A percentile compares a stretch with the other conserved stretches of the same genome.
These are phyloP conservation scores for Magnusiomyces ingens DNA, from an alignment of 1,139 yeast genomes.

Conservation along the genomic window DNA sequence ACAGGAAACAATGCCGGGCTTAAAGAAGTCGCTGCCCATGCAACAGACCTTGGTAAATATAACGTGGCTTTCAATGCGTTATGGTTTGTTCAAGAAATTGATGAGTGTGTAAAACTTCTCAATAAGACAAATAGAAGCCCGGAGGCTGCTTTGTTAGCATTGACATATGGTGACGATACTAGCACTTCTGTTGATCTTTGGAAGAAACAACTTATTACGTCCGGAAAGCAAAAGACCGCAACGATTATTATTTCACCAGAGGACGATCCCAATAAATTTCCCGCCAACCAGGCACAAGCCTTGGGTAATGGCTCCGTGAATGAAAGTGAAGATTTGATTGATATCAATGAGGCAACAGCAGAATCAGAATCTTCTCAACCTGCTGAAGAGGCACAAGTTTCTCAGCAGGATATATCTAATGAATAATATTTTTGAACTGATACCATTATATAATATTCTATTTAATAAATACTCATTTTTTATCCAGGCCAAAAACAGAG, in stretches of 20 bases:
- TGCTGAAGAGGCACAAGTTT: slow-evolving; percentile 21
- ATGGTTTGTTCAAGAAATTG: slow-evolving; percentile 76
- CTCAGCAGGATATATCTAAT: slow-evolving; percentile 5
- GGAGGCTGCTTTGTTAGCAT: slow-evolving; percentile 79
- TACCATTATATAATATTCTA: neutral
- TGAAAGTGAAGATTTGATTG: slow-evolving; percentile 24
- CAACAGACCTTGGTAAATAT: slow-evolving; percentile 66
- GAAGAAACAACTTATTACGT: slow-evolving; percentile 50
- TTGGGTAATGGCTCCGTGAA: slow-evolving; percentile 22
- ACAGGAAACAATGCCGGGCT: slow-evolving; percentile 63
- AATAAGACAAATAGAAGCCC: slow-evolving; percentile 63
- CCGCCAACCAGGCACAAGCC: slow-evolving; percentile 27
- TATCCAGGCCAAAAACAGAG: slow-evolving; percentile 36
- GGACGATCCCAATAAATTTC: slow-evolving; percentile 28
- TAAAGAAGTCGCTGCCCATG: slow-evolving; percentile 48
- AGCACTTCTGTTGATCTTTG: slow-evolving; percentile 51
- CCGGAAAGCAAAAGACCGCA: slow-evolving; percentile 54
- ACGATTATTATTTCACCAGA: slow-evolving; percentile 33
- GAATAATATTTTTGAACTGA: neutral
- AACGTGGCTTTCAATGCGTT: slow-evolving; percentile 89
- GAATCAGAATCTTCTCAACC: slow-evolving; percentile 18
- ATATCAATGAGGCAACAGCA: slow-evolving; percentile 19
- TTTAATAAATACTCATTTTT: neutral
- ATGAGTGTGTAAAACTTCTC: slow-evolving; percentile 59
- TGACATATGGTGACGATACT: slow-evolving; percentile 59